Evolutionary conservation across 495 filamentous ascomycete genomes (phyloP).

Genomic region (Echria macrotheca): DNA sequence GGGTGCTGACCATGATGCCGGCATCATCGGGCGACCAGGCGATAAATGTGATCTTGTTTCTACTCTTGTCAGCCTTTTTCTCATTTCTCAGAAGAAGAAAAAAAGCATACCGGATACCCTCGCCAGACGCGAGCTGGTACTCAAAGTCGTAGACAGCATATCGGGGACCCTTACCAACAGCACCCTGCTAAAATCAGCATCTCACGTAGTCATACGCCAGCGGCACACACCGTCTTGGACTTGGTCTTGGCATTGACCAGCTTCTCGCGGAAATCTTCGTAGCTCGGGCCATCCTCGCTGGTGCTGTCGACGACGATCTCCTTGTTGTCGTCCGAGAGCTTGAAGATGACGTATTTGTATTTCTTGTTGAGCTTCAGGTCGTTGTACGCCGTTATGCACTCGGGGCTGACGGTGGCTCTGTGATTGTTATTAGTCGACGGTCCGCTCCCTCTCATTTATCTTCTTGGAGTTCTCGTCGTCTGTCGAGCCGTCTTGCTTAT

Average conservation of each 20-base stretch:
- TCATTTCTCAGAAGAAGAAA: background rate
- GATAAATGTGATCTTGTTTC: conserved; percentile 96
- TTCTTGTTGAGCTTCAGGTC: conserved; percentile 85
- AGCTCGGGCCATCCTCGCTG: conserved; percentile 49
- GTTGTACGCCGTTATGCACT: conserved; percentile 81
- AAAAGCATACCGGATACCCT: conserved; percentile 67
- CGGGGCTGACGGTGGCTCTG: conserved; percentile 72
- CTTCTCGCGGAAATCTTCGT: conserved; percentile 75
- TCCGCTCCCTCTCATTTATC: background rate
- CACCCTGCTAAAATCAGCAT: conserved; percentile 34
- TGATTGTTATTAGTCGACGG: background rate
- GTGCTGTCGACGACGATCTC: conserved; percentile 76
- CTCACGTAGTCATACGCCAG: background rate
- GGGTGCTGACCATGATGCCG: conserved; percentile 66
- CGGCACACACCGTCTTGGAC: conserved; percentile 34
- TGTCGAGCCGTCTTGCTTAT: background rate
- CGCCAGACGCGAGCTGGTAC: conserved; percentile 70
- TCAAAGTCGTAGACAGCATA: conserved; percentile 92
- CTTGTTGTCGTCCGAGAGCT: conserved; percentile 90
- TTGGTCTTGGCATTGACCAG: conserved; percentile 58
- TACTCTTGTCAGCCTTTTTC: conserved; percentile 30
- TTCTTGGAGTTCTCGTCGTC: background rate
- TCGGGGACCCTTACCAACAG: conserved; percentile 69
- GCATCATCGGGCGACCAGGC: conserved; percentile 87
- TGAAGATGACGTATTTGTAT: conserved; percentile 95